Conservation (phyloP, 768 basidiomycete genomes). For the Krasilnikovozyma curviuscula region DNA sequence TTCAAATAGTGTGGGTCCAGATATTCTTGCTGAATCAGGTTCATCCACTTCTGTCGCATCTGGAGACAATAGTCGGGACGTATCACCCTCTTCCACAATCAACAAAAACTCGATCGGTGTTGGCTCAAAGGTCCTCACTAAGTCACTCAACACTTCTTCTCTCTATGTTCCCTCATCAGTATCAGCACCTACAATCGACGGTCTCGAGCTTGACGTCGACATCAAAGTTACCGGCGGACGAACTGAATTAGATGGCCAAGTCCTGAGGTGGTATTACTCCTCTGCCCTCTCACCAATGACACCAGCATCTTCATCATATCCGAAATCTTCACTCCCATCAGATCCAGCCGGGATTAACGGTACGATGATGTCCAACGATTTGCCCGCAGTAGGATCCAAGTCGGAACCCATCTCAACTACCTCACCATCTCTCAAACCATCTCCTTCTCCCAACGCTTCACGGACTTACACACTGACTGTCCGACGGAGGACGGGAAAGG, state of each 20-base stretch:
- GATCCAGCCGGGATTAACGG: too few species aligned
- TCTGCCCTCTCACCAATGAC: too few species aligned
- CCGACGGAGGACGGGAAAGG: too few species aligned
- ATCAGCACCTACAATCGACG: too few species aligned
- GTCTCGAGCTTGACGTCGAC: constrained; percentile 27
- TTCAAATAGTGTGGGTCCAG: background rate
- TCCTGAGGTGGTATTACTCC: constrained; percentile 14
- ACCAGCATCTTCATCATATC: too few species aligned
- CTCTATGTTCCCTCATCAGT: background rate
- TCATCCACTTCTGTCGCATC: background rate
- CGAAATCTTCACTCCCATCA: too few species aligned
- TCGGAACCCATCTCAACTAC: too few species aligned
- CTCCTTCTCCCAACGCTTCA: too few species aligned
- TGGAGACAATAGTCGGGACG: background rate
- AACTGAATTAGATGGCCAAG: constrained; percentile 13
- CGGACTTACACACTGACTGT: too few species aligned
- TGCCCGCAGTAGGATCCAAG: too few species aligned
- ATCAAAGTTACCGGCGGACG: constrained; percentile 22
- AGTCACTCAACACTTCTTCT: background rate
- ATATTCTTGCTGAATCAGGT: background rate
- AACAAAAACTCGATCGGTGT: background rate
- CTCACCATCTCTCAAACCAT: too few species aligned
- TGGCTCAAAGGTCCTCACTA: background rate
- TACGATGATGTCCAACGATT: too few species aligned
- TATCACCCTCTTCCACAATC: background rate